Evolutionary conservation across 805 yeast genomes (phyloP), one percentile per base, ranked within the genome.

Genomic region (Ogataea neopini): DNA sequence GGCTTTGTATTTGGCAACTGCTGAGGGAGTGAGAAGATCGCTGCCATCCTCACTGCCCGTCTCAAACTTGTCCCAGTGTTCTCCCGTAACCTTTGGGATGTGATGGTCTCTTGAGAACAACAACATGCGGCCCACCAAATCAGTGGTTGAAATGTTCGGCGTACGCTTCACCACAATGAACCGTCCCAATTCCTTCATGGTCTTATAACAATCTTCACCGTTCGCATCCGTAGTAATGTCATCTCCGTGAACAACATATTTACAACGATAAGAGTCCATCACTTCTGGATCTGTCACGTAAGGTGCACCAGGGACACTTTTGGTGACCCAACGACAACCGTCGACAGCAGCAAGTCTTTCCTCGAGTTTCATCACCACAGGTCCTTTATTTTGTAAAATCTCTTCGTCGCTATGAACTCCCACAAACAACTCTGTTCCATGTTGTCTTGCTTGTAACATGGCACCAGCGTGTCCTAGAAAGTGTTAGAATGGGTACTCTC

Each of bases 171-270:
- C 98, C n/a, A 88, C 89, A 17, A 84, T 77, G 63, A 92, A 88
- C 55, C 92, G 70, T n/a, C 95, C 96, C 62, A 81, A 68, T 45
- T 88, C 88, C 64, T 92, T 91, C 55, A 91, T 88, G 20, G 66
- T 75, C 48, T 86, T 84, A 68, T 94, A 94, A 60, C 97, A 89
- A 68, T 94, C 99, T 47, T 88, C 83, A 2, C 99, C 99, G 61
- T 88, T 77, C 13, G 96, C 96, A 67, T 94, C 98, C 1, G 97
- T 87, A 20, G 97, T 94, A 55, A 94, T 89, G 63, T 94, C 99
- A 67, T 94, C 99, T 6, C 99, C 99, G 66, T 94, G 99, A 9
- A 94, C 96, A n/a, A 94, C 99, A 64, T 83, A 94, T 61, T 80
- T 69, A 70, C 99, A 94, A 6, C 78, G 79, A 61, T 80, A 80